Base-by-base conservation (phyloP, 2,329 filamentous ascomycete species). In the Monosporascus sp. region DNA sequence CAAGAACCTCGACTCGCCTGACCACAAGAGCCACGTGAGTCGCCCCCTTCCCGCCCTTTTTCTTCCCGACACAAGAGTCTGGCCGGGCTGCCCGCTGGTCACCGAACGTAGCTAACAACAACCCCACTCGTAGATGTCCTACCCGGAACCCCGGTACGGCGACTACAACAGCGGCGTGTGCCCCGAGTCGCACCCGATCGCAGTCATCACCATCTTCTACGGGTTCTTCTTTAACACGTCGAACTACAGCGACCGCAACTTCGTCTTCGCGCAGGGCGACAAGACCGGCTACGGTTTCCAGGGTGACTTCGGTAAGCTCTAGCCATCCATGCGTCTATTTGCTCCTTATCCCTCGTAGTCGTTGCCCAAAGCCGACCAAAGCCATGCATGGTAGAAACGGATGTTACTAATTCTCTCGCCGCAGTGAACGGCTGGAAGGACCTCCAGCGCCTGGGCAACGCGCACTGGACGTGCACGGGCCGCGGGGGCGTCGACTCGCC, bases 1-100 rank as follows among this genome's bases (percentile, higher is more conserved):
- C 18, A 51, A 53, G 38, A 57, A 61, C 37, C 48, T 54, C 1
- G 58, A 62, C 41, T 55, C 53, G 37, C 49, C 55, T 1, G 55
- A 62, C 38, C 58, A 60, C 51, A 52, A 52, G 17, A 55, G 49
- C 17, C 60, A 62, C 17, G 54, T 62, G n/a, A 15, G 24, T 46
- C 17, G 15, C 9, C 5, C 25, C 24, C 18, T 43, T 43, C 9
- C 39, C 6, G 25, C 25, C 2, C 25, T 5, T 31, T 11, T 3
- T 27, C 11, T 31, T 5, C 27, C 27, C 8, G 3, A 24, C 22
- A 31, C 9, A 31, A 31, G 8, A 31, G 27, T 11, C 27, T 24
- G 17, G 11, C 41, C 20, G 41, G n/a, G 20, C 41, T 24, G 41
- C n/a, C 11, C 5, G 41, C 41, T 20, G 7, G 41, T 44, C 27